Evolutionary conservation across 768 basidiomycete species (phyloP).

Genomic region (Hericium erinaceus): DNA sequence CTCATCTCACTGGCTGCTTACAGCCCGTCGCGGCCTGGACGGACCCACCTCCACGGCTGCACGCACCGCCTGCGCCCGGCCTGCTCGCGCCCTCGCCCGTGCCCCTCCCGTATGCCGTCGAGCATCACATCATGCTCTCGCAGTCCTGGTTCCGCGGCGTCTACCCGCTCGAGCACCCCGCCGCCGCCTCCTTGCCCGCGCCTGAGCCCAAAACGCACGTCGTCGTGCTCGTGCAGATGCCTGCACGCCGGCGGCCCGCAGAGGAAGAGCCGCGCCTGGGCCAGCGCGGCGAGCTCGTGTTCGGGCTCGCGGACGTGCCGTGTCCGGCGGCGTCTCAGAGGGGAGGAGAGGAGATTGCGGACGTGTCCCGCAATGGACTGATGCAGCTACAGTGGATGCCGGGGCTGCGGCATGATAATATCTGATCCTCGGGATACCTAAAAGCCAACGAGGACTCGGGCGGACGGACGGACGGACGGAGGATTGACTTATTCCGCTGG

Average conservation of each 20-base stretch:
- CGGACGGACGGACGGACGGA: too few relatives aligned
- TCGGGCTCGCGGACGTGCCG: neutral
- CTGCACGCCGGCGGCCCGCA: neutral
- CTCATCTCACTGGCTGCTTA: neutral
- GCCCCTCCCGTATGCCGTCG: neutral
- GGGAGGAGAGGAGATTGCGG: neutral
- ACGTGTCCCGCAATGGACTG: neutral
- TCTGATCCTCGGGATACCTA: neutral
- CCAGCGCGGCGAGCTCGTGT: neutral
- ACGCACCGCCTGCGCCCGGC: neutral
- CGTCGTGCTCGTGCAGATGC: constrained; percentile 11
- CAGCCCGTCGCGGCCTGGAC: constrained; percentile 12
- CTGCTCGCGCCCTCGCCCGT: neutral
- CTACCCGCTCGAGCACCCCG: neutral
- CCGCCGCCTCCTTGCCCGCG: neutral
- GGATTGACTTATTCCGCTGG: neutral
- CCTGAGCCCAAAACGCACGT: constrained; percentile 1
- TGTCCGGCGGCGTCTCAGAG: neutral
- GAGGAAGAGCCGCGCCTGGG: neutral
- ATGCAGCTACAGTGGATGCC: neutral
- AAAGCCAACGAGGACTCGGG: too few relatives aligned
- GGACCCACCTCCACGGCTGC: neutral
- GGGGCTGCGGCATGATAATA: neutral
- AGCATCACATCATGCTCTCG: neutral
- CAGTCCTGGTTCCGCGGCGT: constrained; percentile 1